A percentile compares a stretch with the other conserved stretches of the same genome.
phyloP scores from a whole-genome alignment of 1,284 basidiomycete genomes.

The Phlebopus sp. region DNA sequence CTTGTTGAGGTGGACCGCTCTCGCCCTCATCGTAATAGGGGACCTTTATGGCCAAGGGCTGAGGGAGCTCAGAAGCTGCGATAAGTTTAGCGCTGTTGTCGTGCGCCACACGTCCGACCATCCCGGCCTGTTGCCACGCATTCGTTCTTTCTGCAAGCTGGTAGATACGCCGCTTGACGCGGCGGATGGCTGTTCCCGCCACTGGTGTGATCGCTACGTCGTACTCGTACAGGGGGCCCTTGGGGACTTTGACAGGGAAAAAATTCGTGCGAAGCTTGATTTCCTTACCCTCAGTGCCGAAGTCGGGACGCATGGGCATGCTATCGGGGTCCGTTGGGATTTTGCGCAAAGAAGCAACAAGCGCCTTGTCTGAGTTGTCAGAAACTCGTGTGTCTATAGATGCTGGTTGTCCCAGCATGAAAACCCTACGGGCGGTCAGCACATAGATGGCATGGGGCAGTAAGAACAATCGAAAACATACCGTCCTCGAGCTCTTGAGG shows the following conservation, averaged over 20 bases:
- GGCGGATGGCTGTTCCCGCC: conserved; percentile 45
- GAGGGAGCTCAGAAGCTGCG: conserved; percentile 49
- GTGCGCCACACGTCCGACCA: conserved; percentile 61
- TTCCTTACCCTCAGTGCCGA: conserved; percentile 54
- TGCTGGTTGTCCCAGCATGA: conserved; percentile 45
- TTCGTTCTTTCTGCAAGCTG: conserved; percentile 61
- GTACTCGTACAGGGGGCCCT: conserved; percentile 65
- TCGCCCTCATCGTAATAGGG: conserved; percentile 68
- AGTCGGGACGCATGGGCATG: conserved; percentile 66
- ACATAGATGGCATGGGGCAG: background rate
- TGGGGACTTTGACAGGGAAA: conserved; percentile 66
- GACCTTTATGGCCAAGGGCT: conserved; percentile 57
- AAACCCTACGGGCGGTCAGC: conserved; percentile 46
- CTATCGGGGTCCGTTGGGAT: conserved; percentile 41
- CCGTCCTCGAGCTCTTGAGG: conserved; percentile 46
- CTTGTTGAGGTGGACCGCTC: conserved; percentile 37
- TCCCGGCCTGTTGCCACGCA: conserved; percentile 52
- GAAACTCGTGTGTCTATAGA: conserved; percentile 58
- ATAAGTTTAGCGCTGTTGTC: conserved; percentile 67
- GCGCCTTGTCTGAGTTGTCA: conserved; percentile 53
- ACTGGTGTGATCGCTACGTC: conserved; percentile 60
- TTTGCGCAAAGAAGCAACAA: conserved; percentile 49
- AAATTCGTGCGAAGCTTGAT: conserved; percentile 74
- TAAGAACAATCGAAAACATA: conserved; percentile 30
- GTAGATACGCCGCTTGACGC: conserved; percentile 68